Evolutionary conservation across 768 basidiomycete genomes (phyloP).

Genomic region (Pulveroboletus sp.): DNA sequence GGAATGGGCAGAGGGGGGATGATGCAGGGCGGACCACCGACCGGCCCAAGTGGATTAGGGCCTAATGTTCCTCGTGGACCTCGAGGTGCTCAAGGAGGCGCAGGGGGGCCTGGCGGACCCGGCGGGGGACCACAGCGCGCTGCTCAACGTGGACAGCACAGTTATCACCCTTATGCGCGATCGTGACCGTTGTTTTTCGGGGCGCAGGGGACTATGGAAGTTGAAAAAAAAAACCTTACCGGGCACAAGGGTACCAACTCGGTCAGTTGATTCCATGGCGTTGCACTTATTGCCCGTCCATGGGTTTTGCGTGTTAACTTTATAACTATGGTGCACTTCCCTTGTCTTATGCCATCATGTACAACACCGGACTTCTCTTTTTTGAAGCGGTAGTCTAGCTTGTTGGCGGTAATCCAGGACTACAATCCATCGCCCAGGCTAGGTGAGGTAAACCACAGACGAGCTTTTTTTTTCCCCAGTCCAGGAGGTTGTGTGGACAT

Average conservation of each 20-base stretch:
- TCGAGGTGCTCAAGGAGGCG: conserved; percentile 51
- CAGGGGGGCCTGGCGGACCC: conserved; percentile 45
- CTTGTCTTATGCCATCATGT: conserved; percentile 2
- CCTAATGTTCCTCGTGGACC: conserved; percentile 65
- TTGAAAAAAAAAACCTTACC: conserved; percentile 11
- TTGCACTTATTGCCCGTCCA: conserved; percentile 1
- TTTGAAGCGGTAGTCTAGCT: background rate
- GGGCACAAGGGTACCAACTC: conserved; percentile 1
- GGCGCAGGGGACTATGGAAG: background rate
- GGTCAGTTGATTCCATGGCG: background rate
- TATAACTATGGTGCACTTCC: conserved; percentile 9
- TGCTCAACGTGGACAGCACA: conserved; percentile 68
- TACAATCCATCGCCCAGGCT: background rate
- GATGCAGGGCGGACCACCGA: conserved; percentile 34
- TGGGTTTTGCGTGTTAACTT: conserved; percentile 11
- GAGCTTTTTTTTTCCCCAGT: too few species aligned
- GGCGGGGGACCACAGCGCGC: conserved; percentile 70
- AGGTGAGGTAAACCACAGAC: too few species aligned
- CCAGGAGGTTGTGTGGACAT: too few species aligned
- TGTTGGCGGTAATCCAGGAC: background rate
- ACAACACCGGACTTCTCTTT: background rate
- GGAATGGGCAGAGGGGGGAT: conserved; percentile 41
- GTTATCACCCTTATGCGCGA: conserved; percentile 81
- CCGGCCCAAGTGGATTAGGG: conserved; percentile 41
- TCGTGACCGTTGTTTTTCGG: conserved; percentile 26